Base-by-base conservation (phyloP, 306 rosid species). In the Trifolium dubium region DNA sequence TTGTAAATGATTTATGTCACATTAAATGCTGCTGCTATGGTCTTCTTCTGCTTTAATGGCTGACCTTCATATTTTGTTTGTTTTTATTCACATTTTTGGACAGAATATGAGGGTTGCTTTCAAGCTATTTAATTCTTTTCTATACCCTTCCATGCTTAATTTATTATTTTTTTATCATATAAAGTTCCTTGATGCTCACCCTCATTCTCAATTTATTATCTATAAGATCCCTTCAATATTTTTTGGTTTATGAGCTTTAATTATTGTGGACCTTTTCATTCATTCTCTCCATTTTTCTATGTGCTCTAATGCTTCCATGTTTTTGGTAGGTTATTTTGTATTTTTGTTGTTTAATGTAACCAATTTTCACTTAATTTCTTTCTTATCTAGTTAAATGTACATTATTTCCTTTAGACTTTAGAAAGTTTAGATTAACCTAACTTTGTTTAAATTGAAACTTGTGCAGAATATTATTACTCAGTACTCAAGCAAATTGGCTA, bases 401-500 rank as follows among this genome's bases (percentile, higher is more conserved):
- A 62, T 70, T 15, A 11, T 10, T 53, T 18, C 41, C 3, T 11
- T 58, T 47, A 28, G 35, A n/a, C n/a, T n/a, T n/a, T n/a, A n/a
- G n/a, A n/a, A 37, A 54, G 5, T 55, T 5, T 19, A 29, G 31
- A 50, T 46, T 70, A 37, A 67, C 54, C 75, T 85, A 59, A 77
- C 39, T 44, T 49, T 31, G 11, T 51, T 29, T 55, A 4, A 32
- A 65, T 64, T 60, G 64, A 10, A 72, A 39, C 77, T 77, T 79
- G 71, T 84, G 87, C 83, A 94, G 99, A 67, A 70, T 31, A 78
- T 75, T 67, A 31, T 92, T 77, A 85, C 86, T 73, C 84, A 74
- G 5, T 89, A 92, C 72, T 92, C 92, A 1, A 87, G 89, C 19
- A 92, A 82, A 75, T 78, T 94, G 69, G 82, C 87, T 58, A 92